phyloP scores from a whole-genome alignment of 768 basidiomycete species.

The Xerocomus spinulosus region DNA sequence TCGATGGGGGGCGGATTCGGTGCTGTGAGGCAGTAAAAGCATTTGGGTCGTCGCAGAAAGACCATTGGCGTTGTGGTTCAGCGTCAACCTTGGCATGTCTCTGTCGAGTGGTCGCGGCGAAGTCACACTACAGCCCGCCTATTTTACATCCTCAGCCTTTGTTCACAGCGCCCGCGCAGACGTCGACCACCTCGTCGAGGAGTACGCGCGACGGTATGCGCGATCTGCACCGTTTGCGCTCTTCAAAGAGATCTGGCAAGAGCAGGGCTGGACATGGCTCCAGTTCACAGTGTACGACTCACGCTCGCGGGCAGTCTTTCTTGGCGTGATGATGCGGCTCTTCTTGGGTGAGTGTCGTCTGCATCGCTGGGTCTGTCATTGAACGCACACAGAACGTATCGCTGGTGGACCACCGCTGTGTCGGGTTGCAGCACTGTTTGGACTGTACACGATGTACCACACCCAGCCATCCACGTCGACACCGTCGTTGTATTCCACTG shows the following conservation, averaged over 20 bases:
- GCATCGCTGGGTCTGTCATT: not conserved
- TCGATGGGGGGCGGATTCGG: slow-evolving; percentile 41
- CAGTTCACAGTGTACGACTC: slow-evolving; percentile 72
- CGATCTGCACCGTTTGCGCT: slow-evolving; percentile 51
- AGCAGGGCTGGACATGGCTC: slow-evolving; percentile 68
- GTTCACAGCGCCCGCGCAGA: slow-evolving; percentile 63
- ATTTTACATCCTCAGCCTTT: slow-evolving; percentile 76
- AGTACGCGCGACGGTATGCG: slow-evolving; percentile 49
- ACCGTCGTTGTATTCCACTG: slow-evolving; percentile 46
- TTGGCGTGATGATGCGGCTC: slow-evolving; percentile 54
- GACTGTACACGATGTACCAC: slow-evolving; percentile 61
- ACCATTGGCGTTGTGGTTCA: slow-evolving; percentile 11
- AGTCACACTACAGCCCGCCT: slow-evolving; percentile 62
- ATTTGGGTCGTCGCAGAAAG: slow-evolving; percentile 55
- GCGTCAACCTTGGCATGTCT: slow-evolving; percentile 29
- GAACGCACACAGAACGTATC: slow-evolving; percentile 45
- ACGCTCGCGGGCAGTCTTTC: slow-evolving; percentile 58
- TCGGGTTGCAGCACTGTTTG: slow-evolving; percentile 62
- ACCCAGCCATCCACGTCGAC: slow-evolving; percentile 59
- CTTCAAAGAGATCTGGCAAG: slow-evolving; percentile 68
- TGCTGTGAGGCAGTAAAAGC: slow-evolving; percentile 67
- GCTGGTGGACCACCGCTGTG: slow-evolving; percentile 48
- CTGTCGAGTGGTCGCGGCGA: slow-evolving; percentile 55
- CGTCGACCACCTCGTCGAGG: slow-evolving; percentile 47
- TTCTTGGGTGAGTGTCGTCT: slow-evolving; percentile 53